Conservation (phyloP, 441 rosid species). For the Geranium incanum region DNA sequence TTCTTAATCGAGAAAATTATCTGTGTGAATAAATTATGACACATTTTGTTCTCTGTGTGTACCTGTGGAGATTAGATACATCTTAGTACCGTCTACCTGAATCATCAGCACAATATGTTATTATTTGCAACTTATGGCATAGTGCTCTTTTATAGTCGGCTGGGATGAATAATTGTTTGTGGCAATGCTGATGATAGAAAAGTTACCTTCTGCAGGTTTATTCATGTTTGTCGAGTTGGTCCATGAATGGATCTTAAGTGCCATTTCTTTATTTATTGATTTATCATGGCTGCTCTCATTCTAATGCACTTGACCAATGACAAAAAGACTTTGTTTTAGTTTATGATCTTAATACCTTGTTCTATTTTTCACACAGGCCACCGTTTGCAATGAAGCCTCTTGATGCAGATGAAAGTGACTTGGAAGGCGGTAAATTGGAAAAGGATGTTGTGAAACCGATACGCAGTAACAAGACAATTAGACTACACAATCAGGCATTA, state of each 20-base stretch:
- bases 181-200: background rate
- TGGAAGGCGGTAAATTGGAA: constrained; percentile 73
- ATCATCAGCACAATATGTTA: background rate
- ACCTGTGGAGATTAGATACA: background rate
- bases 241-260: background rate
- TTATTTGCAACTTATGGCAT: background rate
- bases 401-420: constrained; percentile 55
- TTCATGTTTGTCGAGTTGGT: background rate
- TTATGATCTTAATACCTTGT: constrained; percentile 4
- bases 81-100: background rate
- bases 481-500: constrained; percentile 69
- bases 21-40: background rate
- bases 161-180: background rate
- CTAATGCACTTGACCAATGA: constrained; percentile 1
- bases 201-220: background rate
- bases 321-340: background rate
- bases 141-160: background rate
- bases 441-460: constrained; percentile 47
- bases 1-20: background rate
- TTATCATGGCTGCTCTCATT: background rate
- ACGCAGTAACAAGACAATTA: constrained; percentile 33
- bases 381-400: constrained; percentile 46
- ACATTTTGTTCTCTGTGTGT: background rate
- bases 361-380: constrained; percentile 34
- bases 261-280: background rate